phyloP scores from a whole-genome alignment of 192 early-diverging fungal species.

The Funneliformis geosporum region DNA sequence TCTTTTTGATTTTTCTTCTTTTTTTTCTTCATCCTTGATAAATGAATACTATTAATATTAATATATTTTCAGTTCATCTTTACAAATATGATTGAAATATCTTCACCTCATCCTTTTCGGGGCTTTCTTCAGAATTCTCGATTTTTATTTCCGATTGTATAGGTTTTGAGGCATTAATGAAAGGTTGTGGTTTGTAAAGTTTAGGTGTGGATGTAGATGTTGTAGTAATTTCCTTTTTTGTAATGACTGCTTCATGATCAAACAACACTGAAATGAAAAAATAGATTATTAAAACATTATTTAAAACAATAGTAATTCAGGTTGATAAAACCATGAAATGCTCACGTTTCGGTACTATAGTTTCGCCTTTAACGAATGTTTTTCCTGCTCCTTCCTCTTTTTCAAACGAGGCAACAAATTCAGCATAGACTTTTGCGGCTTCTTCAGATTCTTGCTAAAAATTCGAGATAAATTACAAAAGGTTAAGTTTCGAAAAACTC shows the following conservation, averaged over 20 bases:
- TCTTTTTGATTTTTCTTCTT: constrained; percentile 52
- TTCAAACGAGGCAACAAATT: constrained; percentile 83
- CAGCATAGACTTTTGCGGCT: constrained; percentile 73
- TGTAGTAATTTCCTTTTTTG: constrained; percentile 35
- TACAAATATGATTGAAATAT: neutral
- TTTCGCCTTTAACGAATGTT: constrained; percentile 55
- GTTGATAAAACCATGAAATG: neutral
- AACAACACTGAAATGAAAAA: constrained; percentile 39
- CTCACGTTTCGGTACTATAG: constrained; percentile 49
- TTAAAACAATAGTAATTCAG: neutral
- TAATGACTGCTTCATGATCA: constrained; percentile 43
- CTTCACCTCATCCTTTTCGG: constrained; percentile 34
- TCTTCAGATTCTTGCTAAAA: constrained; percentile 76
- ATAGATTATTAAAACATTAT: neutral
- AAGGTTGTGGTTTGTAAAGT: constrained; percentile 41
- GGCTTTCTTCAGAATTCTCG: constrained; percentile 20
- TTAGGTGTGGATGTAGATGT: constrained; percentile 34
- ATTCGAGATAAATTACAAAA: neutral
- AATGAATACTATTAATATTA: neutral
- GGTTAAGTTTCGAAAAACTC: neutral
- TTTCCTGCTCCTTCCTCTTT: constrained; percentile 47
- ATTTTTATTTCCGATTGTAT: constrained; percentile 1
- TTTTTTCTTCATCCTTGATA: constrained; percentile 32
- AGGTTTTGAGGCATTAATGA: constrained; percentile 30
- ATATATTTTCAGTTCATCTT: neutral